Evolutionary conservation across 768 basidiomycete species (phyloP).

Genomic region (Rhizopogon salebrosus): DNA sequence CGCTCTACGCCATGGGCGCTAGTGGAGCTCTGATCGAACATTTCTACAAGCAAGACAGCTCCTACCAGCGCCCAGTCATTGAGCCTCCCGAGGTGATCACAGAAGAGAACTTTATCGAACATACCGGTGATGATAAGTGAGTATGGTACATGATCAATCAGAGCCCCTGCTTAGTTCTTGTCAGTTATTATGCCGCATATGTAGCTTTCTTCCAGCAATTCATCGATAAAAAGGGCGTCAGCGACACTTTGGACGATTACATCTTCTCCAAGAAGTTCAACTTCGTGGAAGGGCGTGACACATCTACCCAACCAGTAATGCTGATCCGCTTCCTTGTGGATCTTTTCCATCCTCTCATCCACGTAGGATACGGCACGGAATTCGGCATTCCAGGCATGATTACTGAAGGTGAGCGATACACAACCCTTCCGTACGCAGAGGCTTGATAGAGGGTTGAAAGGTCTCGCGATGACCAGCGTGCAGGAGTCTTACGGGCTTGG

Average conservation of each 20-base stretch:
- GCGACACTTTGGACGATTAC: slow-evolving; percentile 18
- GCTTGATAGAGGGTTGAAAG: slow-evolving; percentile 2
- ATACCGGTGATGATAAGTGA: slow-evolving; percentile 6
- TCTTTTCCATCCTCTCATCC: slow-evolving; percentile 59
- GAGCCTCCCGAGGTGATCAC: slow-evolving; percentile 4
- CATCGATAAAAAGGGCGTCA: slow-evolving; percentile 12
- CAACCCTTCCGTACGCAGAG: not conserved
- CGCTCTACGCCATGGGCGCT: slow-evolving; percentile 22
- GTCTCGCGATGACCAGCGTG: slow-evolving; percentile 19
- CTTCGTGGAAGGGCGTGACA: slow-evolving; percentile 10
- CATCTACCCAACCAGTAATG: slow-evolving; percentile 40
- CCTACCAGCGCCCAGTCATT: slow-evolving; percentile 18
- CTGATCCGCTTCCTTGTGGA: slow-evolving; percentile 43
- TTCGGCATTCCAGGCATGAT: slow-evolving; percentile 58
- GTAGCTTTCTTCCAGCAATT: slow-evolving; percentile 18
- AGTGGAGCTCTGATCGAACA: slow-evolving; percentile 16
- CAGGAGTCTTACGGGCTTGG: slow-evolving; percentile 34
- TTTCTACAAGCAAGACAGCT: slow-evolving; percentile 19
- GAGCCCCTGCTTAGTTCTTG: not conserved
- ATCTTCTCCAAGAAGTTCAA: slow-evolving; percentile 25
- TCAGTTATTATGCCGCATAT: slow-evolving; percentile 21
- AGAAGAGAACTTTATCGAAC: slow-evolving; percentile 3
- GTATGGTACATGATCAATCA: too few relatives aligned
- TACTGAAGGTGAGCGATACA: slow-evolving; percentile 45
- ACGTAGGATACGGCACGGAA: slow-evolving; percentile 56